Percentiles rank a stretch among this genome's conserved stretches.
Evolutionary conservation across 345 rosid species (phyloP).

Genomic region (Lumnitzera racemosa): DNA sequence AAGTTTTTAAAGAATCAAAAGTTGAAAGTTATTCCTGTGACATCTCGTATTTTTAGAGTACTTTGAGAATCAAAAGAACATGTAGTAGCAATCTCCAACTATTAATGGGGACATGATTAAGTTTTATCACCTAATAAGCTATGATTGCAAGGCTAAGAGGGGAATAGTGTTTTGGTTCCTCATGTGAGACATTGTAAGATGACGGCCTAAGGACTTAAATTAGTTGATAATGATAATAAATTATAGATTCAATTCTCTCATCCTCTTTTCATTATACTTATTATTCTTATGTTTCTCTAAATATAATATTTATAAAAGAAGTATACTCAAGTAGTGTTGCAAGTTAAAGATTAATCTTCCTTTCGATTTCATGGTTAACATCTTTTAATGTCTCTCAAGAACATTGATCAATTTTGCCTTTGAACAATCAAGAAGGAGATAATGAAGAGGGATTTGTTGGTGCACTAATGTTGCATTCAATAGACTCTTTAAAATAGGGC

Average conservation of each 20-base stretch:
- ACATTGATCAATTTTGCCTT: too few relatives aligned
- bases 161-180: constrained; percentile 43
- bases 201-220: constrained; percentile 64
- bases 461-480: too few relatives aligned
- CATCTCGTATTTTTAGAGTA: constrained; percentile 46
- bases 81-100: constrained; percentile 60
- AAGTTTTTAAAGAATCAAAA: constrained; percentile 17
- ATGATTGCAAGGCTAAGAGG: constrained; percentile 54
- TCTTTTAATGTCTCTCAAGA: too few relatives aligned
- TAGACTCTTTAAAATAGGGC: too few relatives aligned
- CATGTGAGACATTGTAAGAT: constrained; percentile 55
- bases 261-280: too few relatives aligned
- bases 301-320: too few relatives aligned
- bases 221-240: constrained; percentile 36
- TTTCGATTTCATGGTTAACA: too few relatives aligned
- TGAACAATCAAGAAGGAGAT: too few relatives aligned
- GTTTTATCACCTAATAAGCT: constrained; percentile 62
- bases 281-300: too few relatives aligned
- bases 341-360: too few relatives aligned
- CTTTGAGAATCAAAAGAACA: constrained; percentile 36
- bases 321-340: too few relatives aligned
- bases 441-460: too few relatives aligned
- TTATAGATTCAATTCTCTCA: constrained; percentile 4
- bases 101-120: constrained; percentile 44
- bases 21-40: constrained; percentile 43